Conservation (phyloP, 75 land plant genomes). For the Cryptomeria japonica region DNA sequence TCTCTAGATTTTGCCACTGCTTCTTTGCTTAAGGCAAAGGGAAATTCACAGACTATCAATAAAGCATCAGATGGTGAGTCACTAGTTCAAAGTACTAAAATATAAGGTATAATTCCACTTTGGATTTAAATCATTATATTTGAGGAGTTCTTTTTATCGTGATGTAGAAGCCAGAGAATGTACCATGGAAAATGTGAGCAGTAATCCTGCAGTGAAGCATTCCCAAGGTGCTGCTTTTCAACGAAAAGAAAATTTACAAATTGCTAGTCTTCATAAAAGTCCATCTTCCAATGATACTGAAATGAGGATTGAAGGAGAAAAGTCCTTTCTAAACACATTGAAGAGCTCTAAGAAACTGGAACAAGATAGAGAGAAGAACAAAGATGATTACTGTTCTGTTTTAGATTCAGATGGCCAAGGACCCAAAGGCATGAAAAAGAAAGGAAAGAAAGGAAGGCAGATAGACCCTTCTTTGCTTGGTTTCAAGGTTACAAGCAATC, state of each 20-base stretch:
- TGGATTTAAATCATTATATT: background rate
- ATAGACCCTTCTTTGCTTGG: constrained; percentile 96
- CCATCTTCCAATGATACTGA: constrained; percentile 45
- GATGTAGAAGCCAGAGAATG: background rate
- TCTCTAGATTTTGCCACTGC: background rate
- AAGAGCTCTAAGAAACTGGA: constrained; percentile 42
- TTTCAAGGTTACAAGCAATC: constrained; percentile 95
- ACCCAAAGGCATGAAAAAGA: constrained; percentile 66
- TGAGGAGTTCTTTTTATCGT: background rate
- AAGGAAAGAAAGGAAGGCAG: constrained; percentile 93
- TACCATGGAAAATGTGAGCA: background rate
- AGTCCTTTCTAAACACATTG: constrained; percentile 60
- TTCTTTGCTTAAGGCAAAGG: background rate
- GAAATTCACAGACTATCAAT: background rate
- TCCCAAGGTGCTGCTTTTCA: constrained; percentile 2
- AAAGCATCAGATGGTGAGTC: background rate
- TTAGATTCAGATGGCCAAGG: constrained; percentile 27
- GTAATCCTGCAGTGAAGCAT: background rate
- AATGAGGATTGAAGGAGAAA: constrained; percentile 29
- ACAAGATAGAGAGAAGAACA: constrained; percentile 12
- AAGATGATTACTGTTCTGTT: constrained; percentile 12
- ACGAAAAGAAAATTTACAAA: constrained; percentile 2
- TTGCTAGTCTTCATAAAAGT: constrained; percentile 22
- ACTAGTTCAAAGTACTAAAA: background rate
- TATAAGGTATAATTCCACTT: background rate